These are phyloP conservation scores for Penicillium sp. DNA, from an alignment of 2,329 filamentous ascomycete species.

Conservation along the genomic window DNA sequence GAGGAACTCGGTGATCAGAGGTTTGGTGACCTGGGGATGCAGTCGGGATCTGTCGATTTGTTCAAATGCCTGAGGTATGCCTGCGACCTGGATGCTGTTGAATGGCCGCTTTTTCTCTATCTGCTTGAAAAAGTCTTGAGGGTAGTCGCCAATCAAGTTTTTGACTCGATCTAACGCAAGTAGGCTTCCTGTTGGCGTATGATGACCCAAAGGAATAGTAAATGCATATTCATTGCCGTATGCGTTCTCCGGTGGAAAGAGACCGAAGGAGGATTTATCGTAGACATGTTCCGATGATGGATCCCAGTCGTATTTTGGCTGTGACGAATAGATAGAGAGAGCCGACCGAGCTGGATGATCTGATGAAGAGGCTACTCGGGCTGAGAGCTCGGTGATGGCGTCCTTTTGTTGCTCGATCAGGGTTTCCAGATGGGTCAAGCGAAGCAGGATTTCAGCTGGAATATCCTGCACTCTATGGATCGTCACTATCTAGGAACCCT, in stretches of 20 bases:
- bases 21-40: slow-evolving; percentile 7
- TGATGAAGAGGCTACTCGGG: slow-evolving; percentile 4
- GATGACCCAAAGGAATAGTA: slow-evolving; percentile 14
- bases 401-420: slow-evolving; percentile 19
- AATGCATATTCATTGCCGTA: slow-evolving; percentile 9
- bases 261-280: not conserved
- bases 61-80: not conserved
- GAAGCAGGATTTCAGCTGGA: slow-evolving; percentile 16
- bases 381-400: slow-evolving; percentile 14
- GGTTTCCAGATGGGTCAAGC: slow-evolving; percentile 17
- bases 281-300: slow-evolving; percentile 1
- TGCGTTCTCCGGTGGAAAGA: slow-evolving; percentile 1
- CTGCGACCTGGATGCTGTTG: not conserved
- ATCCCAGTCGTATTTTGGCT: slow-evolving; percentile 6
- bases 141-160: slow-evolving; percentile 17
- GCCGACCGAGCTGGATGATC: not conserved
- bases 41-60: slow-evolving; percentile 2
- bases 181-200: slow-evolving; percentile 18
- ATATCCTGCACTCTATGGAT: slow-evolving; percentile 12
- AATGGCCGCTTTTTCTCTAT: slow-evolving; percentile 17
- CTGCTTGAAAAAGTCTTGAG: slow-evolving; percentile 19
- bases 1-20: slow-evolving; percentile 14
- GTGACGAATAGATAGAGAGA: not conserved
- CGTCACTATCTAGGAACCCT: slow-evolving; percentile 3
- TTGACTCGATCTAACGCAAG: slow-evolving; percentile 16